These are phyloP conservation scores for Daphne laureola DNA, from an alignment of 441 rosid species.

Conservation along the genomic window DNA sequence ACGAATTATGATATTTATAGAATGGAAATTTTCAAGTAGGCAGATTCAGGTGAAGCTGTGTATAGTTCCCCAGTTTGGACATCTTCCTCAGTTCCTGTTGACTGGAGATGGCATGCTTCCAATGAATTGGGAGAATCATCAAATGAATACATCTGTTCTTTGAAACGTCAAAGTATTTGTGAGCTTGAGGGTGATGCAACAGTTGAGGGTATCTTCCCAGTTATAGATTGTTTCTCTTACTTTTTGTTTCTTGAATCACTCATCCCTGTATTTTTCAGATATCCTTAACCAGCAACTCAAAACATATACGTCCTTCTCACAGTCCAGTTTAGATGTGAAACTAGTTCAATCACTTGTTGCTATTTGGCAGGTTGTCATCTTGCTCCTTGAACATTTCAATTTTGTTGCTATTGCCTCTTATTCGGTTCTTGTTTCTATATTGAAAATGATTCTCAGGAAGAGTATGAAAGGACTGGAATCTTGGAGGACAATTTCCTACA, in stretches of 20 bases:
- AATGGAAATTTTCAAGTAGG: conserved; percentile 35
- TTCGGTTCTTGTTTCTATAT: conserved; percentile 15
- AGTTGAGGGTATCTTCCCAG: conserved; percentile 49
- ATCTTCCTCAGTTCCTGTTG: conserved; percentile 67
- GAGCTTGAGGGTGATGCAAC: conserved; percentile 94
- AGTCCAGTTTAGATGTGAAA: conserved; percentile 57
- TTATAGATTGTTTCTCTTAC: conserved; percentile 9
- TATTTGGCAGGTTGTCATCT: conserved; percentile 84
- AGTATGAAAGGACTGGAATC: conserved; percentile 74
- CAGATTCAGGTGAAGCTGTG: conserved; percentile 45
- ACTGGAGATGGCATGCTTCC: conserved; percentile 66
- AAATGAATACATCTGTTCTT: conserved; percentile 28
- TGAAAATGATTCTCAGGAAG: conserved; percentile 48
- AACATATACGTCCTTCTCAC: conserved; percentile 66
- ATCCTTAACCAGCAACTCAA: conserved; percentile 72
- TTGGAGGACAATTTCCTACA: conserved; percentile 38
- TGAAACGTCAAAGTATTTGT: conserved; percentile 72
- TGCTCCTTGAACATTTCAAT: conserved; percentile 8
- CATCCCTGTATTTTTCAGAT: conserved; percentile 37
- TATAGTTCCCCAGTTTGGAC: conserved; percentile 53
- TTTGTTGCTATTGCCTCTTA: conserved; percentile 5
- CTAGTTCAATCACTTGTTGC: conserved; percentile 98
- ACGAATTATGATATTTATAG: no score
- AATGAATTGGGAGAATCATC: conserved; percentile 37
- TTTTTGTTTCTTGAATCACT: conserved; percentile 16